A percentile compares a stretch with the other conserved stretches of the same genome.
Conservation (phyloP, 2,329 filamentous ascomycete genomes). For the Diplocarpon mali region DNA sequence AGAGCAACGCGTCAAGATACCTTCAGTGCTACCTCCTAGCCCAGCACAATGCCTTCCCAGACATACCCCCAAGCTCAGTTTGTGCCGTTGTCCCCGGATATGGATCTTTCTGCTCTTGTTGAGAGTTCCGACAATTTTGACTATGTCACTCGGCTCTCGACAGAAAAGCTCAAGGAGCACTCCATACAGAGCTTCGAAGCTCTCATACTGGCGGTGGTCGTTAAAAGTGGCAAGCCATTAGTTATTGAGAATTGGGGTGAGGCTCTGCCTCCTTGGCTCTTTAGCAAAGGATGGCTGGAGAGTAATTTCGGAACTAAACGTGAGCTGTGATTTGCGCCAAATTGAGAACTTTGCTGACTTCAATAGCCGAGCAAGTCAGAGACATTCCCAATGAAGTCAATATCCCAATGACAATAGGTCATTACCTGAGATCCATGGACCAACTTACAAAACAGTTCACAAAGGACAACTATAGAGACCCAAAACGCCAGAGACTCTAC, state of each 20-base stretch:
- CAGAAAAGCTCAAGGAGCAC: conserved; percentile 64
- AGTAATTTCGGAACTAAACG: conserved; percentile 69
- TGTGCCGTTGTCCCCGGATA: conserved; percentile 77
- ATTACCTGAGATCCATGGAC: conserved; percentile 83
- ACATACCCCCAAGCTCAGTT: conserved; percentile 78
- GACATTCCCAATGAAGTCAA: conserved; percentile 64
- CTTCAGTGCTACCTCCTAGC: background rate
- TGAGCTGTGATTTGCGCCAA: conserved; percentile 30
- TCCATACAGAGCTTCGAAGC: conserved; percentile 75
- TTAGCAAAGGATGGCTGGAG: conserved; percentile 71
- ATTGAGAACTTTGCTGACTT: conserved; percentile 10
- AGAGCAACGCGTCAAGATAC: background rate
- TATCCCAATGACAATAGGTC: conserved; percentile 74
- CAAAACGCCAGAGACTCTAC: conserved; percentile 76
- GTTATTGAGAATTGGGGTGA: conserved; percentile 84
- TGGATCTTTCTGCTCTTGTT: conserved; percentile 67
- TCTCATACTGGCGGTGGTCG: conserved; percentile 74
- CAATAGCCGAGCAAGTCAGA: conserved; percentile 68
- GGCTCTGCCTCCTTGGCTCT: conserved; percentile 63
- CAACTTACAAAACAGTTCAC: conserved; percentile 75
- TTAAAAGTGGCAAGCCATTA: conserved; percentile 74
- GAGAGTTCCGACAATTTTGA: conserved; percentile 74
- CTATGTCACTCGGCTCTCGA: conserved; percentile 72
- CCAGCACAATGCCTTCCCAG: conserved; percentile 53
- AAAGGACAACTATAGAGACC: conserved; percentile 57